These are phyloP conservation scores for Theobroma cacao DNA, from an alignment of 345 rosid genomes.

Conservation along the genomic window DNA sequence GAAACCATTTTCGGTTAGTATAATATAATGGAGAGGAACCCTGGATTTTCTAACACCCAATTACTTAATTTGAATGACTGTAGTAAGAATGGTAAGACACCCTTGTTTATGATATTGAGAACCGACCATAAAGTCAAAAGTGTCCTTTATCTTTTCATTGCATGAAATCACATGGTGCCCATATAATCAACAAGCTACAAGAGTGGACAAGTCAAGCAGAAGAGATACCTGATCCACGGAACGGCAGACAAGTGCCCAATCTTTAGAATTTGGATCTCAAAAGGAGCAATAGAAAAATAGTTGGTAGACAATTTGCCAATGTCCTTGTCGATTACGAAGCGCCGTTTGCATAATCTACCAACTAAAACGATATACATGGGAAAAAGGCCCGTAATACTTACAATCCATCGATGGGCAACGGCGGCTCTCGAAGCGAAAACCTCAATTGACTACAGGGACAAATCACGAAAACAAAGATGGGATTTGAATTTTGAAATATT, in stretches of 20 bases:
- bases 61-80: not conserved
- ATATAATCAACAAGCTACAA: not conserved
- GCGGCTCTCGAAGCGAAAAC: not conserved
- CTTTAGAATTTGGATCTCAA: conserved; percentile 12
- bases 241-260: conserved; percentile 4
- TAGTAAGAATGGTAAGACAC: not conserved
- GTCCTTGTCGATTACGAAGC: not conserved
- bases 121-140: not conserved
- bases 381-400: not conserved
- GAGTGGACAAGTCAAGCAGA: conserved; percentile 4
- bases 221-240: conserved; percentile 6
- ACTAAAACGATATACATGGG: not conserved
- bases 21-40: not conserved
- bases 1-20: not conserved
- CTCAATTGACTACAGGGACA: not conserved
- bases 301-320: not conserved
- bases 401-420: not conserved
- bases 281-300: not conserved
- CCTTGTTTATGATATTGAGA: not conserved
- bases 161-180: conserved; percentile 9
- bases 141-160: not conserved
- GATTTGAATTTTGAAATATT: not conserved
- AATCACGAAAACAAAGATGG: not conserved
- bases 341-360: not conserved
- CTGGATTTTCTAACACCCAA: not conserved